These are phyloP conservation scores for Vachellia collinsii DNA, from an alignment of 306 rosid species.

Conservation along the genomic window DNA sequence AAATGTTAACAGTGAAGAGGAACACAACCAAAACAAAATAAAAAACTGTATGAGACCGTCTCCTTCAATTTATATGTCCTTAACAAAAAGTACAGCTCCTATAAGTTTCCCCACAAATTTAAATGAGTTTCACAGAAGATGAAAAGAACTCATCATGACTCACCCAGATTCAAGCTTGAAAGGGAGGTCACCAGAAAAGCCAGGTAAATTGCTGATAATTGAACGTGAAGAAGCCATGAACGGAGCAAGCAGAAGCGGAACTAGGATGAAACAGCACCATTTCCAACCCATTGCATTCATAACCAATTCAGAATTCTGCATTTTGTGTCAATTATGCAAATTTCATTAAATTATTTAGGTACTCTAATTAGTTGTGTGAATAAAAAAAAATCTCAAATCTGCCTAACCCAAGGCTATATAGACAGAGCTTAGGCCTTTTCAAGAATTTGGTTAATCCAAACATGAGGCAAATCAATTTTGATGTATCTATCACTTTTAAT, in stretches of 20 bases:
- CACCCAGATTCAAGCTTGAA: slow-evolving; percentile 25
- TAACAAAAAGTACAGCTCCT: background rate
- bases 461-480: background rate
- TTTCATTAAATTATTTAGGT: background rate
- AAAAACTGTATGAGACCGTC: background rate
- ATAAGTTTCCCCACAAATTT: background rate
- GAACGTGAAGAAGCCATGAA: slow-evolving; percentile 14
- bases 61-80: too few relatives aligned
- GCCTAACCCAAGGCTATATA: background rate
- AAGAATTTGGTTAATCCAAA: background rate
- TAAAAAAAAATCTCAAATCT: background rate
- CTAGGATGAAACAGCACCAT: slow-evolving; percentile 11
- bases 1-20: background rate
- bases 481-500: background rate
- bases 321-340: background rate
- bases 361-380: background rate
- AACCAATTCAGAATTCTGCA: background rate
- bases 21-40: background rate
- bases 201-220: background rate
- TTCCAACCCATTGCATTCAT: background rate
- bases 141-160: background rate
- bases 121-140: background rate
- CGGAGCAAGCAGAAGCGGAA: background rate
- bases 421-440: background rate
- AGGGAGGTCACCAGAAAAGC: slow-evolving; percentile 20